These are phyloP conservation scores for Bryum argenteum DNA, from an alignment of 225 moss, liverwort and hornwort species.

Conservation along the genomic window DNA sequence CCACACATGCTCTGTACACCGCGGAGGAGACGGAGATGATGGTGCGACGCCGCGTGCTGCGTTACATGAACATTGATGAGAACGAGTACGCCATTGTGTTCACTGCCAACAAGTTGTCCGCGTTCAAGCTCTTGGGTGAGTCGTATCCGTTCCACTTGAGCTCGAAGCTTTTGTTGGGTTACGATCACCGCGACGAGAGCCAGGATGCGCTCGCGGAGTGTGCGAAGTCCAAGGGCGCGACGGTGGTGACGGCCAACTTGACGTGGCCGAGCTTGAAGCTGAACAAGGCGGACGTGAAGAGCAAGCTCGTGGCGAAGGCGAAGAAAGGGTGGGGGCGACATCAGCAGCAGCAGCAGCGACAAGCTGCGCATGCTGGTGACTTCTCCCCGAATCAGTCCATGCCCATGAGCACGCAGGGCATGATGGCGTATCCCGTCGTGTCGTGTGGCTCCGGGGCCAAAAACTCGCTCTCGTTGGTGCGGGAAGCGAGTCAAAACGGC, in stretches of 20 bases:
- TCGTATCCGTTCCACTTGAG: conserved; percentile 66
- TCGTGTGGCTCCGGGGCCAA: conserved; percentile 60
- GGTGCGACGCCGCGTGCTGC: conserved; percentile 55
- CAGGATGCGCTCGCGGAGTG: conserved; percentile 60
- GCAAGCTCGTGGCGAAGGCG: conserved; percentile 45
- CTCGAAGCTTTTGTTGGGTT: conserved; percentile 55
- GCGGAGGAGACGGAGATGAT: conserved; percentile 56
- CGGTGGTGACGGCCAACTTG: conserved; percentile 44
- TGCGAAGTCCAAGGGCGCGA: conserved; percentile 54
- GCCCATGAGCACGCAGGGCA: conserved; percentile 51
- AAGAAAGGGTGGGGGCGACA: conserved; percentile 48
- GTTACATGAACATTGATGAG: conserved; percentile 69
- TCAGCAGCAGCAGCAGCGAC: conserved; percentile 26
- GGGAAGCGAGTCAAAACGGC: conserved; percentile 57
- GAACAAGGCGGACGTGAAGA: conserved; percentile 49
- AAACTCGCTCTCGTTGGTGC: conserved; percentile 56
- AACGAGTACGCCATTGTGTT: conserved; percentile 65
- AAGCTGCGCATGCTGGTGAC: conserved; percentile 28
- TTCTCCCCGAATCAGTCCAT: conserved; percentile 40
- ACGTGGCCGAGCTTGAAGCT: conserved; percentile 64
- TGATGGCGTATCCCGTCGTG: conserved; percentile 56
- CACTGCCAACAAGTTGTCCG: conserved; percentile 61
- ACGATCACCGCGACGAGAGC: conserved; percentile 58
- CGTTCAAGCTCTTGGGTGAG: conserved; percentile 66
- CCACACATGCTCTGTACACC: conserved; percentile 60